Evolutionary conservation across 2,329 filamentous ascomycete species (phyloP).

Genomic region (Penicillium frequentans): DNA sequence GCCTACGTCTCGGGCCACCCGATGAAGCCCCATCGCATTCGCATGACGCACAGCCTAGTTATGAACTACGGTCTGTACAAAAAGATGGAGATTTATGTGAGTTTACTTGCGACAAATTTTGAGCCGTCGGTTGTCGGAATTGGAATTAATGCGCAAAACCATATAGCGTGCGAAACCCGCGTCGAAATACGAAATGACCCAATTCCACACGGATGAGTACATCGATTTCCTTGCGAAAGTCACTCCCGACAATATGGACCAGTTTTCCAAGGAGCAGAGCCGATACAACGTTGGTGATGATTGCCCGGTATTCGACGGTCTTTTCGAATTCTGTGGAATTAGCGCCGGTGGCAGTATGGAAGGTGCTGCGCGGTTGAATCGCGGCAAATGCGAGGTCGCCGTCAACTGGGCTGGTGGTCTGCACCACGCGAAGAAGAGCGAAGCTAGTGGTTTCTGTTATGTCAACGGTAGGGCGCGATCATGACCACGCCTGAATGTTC

Average conservation of each 20-base stretch:
- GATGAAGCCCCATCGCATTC: conserved; percentile 68
- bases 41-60: conserved; percentile 65
- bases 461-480: conserved; percentile 68
- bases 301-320: conserved; percentile 66
- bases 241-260: conserved; percentile 98
- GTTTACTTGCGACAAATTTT: conserved; percentile 20
- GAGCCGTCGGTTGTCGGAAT: background rate
- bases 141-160: conserved; percentile 19
- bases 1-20: conserved; percentile 79
- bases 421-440: conserved; percentile 92
- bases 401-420: conserved; percentile 91
- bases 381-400: conserved; percentile 67
- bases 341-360: conserved; percentile 71
- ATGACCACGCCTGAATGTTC: background rate
- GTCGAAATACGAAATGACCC: conserved; percentile 69
- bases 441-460: conserved; percentile 96
- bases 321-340: conserved; percentile 71
- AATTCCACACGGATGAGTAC: conserved; percentile 73
- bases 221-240: conserved; percentile 78
- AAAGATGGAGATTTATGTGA: conserved; percentile 70
- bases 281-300: conserved; percentile 68
- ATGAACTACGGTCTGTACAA: conserved; percentile 75
- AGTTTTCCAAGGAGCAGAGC: conserved; percentile 86
- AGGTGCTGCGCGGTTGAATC: conserved; percentile 66
- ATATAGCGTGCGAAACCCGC: conserved; percentile 74